A percentile compares a stretch with the other conserved stretches of the same genome.
Conservation (phyloP, 2,329 filamentous ascomycete species). For the Cryphonectria parasitica region DNA sequence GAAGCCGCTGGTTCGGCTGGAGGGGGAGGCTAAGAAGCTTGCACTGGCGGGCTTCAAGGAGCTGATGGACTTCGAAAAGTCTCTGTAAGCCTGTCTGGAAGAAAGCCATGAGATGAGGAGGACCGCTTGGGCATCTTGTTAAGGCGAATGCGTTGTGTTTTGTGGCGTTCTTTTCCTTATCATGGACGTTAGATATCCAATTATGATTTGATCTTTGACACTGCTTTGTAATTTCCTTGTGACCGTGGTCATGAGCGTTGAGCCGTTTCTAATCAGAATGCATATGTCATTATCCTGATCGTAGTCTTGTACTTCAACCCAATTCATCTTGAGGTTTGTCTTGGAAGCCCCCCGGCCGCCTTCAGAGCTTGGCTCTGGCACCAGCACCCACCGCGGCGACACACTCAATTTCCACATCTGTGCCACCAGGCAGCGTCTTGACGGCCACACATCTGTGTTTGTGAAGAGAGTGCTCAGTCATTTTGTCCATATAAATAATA, state of each 20-base stretch:
- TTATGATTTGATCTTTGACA: not conserved
- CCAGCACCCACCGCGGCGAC: conserved; percentile 36
- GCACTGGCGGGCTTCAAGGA: conserved; percentile 24
- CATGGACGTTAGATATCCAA: not conserved
- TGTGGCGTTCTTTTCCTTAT: not conserved
- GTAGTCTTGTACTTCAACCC: not conserved
- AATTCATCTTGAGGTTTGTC: not conserved
- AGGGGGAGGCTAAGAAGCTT: conserved; percentile 12
- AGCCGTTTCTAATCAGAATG: too few relatives aligned
- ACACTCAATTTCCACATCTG: conserved; percentile 43
- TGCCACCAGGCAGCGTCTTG: conserved; percentile 40
- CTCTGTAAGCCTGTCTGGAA: conserved; percentile 9
- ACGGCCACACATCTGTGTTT: conserved; percentile 40
- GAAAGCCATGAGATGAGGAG: not conserved
- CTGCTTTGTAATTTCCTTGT: too few relatives aligned
- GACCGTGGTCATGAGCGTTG: too few relatives aligned
- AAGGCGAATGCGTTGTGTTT: not conserved
- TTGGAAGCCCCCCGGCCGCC: too few relatives aligned
- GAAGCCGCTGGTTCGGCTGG: conserved; percentile 48
- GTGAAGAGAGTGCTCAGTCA: not conserved
- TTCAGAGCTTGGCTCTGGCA: conserved; percentile 3
- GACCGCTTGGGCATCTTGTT: not conserved
- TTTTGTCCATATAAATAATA: not conserved
- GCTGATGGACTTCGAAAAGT: conserved; percentile 23
- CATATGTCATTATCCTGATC: too few relatives aligned